These are phyloP conservation scores for Phyllosticta ampelicida DNA, from an alignment of 2,329 filamentous ascomycete genomes.

Conservation along the genomic window DNA sequence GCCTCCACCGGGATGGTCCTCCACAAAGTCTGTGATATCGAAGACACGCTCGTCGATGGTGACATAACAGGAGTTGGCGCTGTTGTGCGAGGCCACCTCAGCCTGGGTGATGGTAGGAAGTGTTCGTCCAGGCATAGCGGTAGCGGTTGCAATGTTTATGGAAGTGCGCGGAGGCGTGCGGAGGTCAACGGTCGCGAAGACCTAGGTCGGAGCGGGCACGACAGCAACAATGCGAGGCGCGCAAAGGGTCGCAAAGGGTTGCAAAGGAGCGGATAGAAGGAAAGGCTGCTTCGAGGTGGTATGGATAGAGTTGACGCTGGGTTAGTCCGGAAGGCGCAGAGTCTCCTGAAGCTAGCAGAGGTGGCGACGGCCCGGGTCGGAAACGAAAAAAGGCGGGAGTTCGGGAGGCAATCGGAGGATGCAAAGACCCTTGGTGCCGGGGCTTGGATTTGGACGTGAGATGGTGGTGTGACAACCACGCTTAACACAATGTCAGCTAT, in stretches of 20 bases:
- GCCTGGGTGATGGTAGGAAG: constrained; percentile 73
- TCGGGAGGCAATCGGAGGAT: constrained; percentile 6
- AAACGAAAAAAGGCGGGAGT: constrained; percentile 5
- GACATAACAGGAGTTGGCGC: constrained; percentile 79
- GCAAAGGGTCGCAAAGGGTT: neutral
- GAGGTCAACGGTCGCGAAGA: neutral
- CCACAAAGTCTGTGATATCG: constrained; percentile 85
- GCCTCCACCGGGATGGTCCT: constrained; percentile 81
- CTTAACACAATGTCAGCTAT: neutral
- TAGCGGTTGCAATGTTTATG: neutral
- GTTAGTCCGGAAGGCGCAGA: neutral
- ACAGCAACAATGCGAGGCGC: neutral
- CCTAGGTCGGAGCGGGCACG: neutral
- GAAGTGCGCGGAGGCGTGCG: neutral
- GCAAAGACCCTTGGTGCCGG: constrained; percentile 2
- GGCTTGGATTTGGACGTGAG: constrained; percentile 6
- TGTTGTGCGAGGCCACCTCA: constrained; percentile 75
- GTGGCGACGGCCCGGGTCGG: constrained; percentile 10
- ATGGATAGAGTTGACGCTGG: neutral
- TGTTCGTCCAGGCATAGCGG: constrained; percentile 62
- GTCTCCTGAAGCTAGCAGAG: neutral
- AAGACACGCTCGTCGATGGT: constrained; percentile 84
- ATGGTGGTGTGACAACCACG: constrained; percentile 8
- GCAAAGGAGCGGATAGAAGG: neutral
- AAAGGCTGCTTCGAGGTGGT: neutral